Evolutionary conservation across 768 basidiomycete genomes (phyloP).

Genomic region (Tylopilus rubrobrunneus): DNA sequence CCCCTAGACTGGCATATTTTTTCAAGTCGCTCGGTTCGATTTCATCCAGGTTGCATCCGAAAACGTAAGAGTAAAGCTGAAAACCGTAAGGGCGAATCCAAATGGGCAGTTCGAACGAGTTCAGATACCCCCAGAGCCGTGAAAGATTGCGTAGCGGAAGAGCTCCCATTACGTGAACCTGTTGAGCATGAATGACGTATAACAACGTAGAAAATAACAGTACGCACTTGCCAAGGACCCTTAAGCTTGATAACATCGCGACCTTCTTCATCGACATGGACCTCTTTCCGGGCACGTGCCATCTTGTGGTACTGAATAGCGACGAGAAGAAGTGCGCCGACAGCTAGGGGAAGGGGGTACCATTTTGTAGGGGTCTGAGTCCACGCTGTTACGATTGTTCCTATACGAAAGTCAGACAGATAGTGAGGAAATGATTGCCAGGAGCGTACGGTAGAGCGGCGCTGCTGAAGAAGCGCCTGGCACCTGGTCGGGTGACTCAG

Average conservation of each 20-base stretch:
- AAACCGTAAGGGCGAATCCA: conserved; percentile 94
- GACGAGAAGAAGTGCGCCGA: conserved; percentile 85
- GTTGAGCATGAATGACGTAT: conserved; percentile 1
- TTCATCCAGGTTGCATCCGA: conserved; percentile 93
- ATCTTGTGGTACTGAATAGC: conserved; percentile 67
- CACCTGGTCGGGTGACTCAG: conserved; percentile 45
- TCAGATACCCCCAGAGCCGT: conserved; percentile 95
- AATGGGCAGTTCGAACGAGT: conserved; percentile 87
- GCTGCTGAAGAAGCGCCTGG: conserved; percentile 27
- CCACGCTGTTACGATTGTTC: conserved; percentile 73
- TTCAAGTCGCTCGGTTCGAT: conserved; percentile 74
- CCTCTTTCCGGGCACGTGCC: conserved; percentile 51
- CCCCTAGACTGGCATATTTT: conserved; percentile 84
- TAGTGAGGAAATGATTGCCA: background rate
- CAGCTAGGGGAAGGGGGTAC: conserved; percentile 91
- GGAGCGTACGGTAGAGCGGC: conserved; percentile 45
- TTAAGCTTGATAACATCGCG: conserved; percentile 75
- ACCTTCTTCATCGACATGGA: conserved; percentile 79
- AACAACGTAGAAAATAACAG: background rate
- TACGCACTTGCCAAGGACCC: conserved; percentile 87
- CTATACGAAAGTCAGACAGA: conserved; percentile 31
- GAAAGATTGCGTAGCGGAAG: conserved; percentile 93
- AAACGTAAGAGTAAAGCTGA: conserved; percentile 79
- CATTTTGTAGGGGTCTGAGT: conserved; percentile 86
- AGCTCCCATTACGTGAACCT: conserved; percentile 97